These are phyloP conservation scores for Arthrinium puccinioides DNA, from an alignment of 2,329 filamentous ascomycete genomes.

Conservation along the genomic window DNA sequence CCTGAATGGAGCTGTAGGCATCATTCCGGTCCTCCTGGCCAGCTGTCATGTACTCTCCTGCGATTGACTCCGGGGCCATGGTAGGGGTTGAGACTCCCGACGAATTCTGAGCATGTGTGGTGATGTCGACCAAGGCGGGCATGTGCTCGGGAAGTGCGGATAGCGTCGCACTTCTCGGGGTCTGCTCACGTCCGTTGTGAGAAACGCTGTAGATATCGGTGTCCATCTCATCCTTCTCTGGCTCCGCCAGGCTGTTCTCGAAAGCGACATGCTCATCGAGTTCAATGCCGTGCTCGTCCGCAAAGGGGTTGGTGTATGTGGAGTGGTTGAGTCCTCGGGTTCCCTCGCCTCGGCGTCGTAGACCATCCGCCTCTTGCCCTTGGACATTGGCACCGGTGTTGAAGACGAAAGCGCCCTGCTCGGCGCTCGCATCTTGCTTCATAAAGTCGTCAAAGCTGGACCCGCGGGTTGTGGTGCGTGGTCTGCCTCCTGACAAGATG, in stretches of 20 bases:
- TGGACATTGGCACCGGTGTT: conserved; percentile 45
- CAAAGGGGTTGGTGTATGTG: conserved; percentile 51
- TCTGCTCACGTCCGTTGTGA: conserved; percentile 26
- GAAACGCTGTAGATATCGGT: conserved; percentile 54
- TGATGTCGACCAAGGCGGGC: conserved; percentile 27
- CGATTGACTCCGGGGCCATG: conserved; percentile 30
- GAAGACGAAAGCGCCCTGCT: conserved; percentile 49
- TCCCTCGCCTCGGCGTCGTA: conserved; percentile 41
- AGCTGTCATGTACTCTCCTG: conserved; percentile 46
- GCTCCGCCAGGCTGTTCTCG: conserved; percentile 34
- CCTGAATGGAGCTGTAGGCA: conserved; percentile 55
- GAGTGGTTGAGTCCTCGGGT: conserved; percentile 38
- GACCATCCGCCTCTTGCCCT: conserved; percentile 30
- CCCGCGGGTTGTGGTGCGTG: conserved; percentile 21
- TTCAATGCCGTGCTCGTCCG: conserved; percentile 48
- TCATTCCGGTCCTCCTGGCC: conserved; percentile 38
- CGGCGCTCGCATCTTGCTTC: conserved; percentile 39
- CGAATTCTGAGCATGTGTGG: conserved; percentile 10
- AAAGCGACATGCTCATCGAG: conserved; percentile 37
- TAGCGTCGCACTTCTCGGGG: conserved; percentile 9
- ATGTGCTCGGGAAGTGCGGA: conserved; percentile 15
- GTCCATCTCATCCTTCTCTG: conserved; percentile 37
- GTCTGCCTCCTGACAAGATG: conserved; percentile 1
- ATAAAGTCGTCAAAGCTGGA: conserved; percentile 55
- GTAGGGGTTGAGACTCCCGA: conserved; percentile 15